Conservation (phyloP, 1,284 basidiomycete species). For the Malassezia japonica region DNA sequence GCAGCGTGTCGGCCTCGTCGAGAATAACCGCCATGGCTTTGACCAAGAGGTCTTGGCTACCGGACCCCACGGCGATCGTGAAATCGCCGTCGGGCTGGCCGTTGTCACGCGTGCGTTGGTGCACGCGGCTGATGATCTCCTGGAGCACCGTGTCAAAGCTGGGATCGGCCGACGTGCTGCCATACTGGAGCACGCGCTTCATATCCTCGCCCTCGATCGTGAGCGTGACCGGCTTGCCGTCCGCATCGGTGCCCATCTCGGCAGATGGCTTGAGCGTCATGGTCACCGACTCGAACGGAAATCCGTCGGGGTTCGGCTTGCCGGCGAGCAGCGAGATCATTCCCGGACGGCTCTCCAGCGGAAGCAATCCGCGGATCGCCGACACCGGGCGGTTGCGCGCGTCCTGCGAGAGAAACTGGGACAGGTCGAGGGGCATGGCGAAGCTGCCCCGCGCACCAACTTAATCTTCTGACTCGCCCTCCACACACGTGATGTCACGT, state of each 20-base stretch:
- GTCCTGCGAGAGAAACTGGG: not conserved
- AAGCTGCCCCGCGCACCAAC: not conserved
- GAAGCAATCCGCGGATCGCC: constrained; percentile 60
- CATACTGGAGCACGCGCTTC: constrained; percentile 50
- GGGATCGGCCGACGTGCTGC: constrained; percentile 63
- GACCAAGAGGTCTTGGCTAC: constrained; percentile 77
- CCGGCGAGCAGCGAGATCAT: constrained; percentile 66
- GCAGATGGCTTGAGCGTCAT: constrained; percentile 51
- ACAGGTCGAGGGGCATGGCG: constrained; percentile 8
- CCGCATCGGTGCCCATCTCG: constrained; percentile 11
- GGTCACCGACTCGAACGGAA: constrained; percentile 71
- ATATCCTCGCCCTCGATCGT: constrained; percentile 45
- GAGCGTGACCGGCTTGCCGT: constrained; percentile 24
- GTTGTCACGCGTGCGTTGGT: constrained; percentile 54
- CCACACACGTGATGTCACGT: constrained; percentile 10
- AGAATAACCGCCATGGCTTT: constrained; percentile 61
- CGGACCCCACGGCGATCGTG: constrained; percentile 63
- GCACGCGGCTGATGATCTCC: constrained; percentile 56
- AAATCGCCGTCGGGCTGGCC: constrained; percentile 24
- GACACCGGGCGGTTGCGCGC: constrained; percentile 12
- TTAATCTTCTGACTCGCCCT: not conserved
- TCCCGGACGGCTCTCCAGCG: constrained; percentile 66
- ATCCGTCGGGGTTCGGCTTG: constrained; percentile 73
- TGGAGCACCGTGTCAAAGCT: constrained; percentile 59
- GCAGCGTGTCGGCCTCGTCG: constrained; percentile 69